Evolutionary conservation across 768 basidiomycete genomes (phyloP), one percentile per base, ranked within the genome.

Genomic region (Lactifluus piperatus): DNA sequence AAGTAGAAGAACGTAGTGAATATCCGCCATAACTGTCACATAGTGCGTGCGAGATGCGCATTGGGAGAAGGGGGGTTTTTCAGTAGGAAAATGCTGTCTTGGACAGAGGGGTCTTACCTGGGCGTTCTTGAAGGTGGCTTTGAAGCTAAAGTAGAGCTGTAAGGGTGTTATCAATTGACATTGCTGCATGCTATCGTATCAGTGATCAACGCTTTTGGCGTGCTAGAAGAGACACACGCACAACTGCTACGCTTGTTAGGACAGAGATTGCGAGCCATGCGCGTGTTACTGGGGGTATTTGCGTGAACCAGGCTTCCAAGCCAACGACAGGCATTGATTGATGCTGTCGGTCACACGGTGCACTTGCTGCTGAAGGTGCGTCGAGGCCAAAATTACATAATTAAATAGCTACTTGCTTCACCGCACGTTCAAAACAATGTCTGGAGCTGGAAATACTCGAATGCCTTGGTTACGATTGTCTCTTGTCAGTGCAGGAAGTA

Each of bases 1-100:
- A 97, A 98, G 73, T 94, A 99, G 67, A 94, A 86, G 79, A 98
- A 98, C 11, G 89, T 95, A 29, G 94, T 94, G 43, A 86, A 71
- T 47, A 84, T 79, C 29, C 95, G 81, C 94, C 94, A 97, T 64
- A 85, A 78, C 92, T 97, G 64, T 13, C 18, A n/a, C 41, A 43
- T n/a, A n/a, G n/a, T n/a, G 41, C n/a, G 20, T 3, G 20, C 20
- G 41, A n/a, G n/a, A 22, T 22, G 57, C 37, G 47, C 39, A 30
- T 30, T 30, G 50, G 34, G 64, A 50, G 41, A 26, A 44, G 44
- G n/a, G n/a, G n/a, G n/a, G 48, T n/a, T 68, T 29, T 67, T 56
- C 65, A 58, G 58, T 45, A 48, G 32, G 18, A 50, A 52, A 48
- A 30, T 34, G 34, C 20, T 18, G 16, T 16, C 44, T 48, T 58